Evolutionary conservation across 257 asterid genomes (phyloP).

Genomic region (Solanum lycopersicoides): DNA sequence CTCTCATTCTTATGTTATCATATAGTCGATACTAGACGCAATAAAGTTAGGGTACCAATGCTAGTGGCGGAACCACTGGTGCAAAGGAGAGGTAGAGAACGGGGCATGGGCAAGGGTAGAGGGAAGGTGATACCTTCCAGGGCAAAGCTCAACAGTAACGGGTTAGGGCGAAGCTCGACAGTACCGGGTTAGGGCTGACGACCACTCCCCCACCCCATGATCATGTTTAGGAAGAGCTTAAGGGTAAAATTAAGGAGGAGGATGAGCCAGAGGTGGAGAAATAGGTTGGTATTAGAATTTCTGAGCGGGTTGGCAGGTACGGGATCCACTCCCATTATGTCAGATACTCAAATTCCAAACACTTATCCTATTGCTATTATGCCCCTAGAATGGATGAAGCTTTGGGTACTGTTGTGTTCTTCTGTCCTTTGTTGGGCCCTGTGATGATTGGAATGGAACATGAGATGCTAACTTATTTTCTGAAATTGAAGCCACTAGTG

Average conservation of each 20-base stretch:
- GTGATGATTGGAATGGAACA: background rate
- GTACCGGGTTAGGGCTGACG: background rate
- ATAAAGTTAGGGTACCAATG: background rate
- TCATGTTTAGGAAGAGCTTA: background rate
- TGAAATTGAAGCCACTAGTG: background rate
- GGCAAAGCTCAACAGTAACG: background rate
- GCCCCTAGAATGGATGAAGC: background rate
- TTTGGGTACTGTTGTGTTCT: no score
- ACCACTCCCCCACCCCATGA: background rate
- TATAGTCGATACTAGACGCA: background rate
- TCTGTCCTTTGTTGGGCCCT: background rate
- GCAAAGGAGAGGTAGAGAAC: background rate
- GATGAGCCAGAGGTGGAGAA: background rate
- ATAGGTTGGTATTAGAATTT: no score
- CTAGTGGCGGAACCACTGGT: no score
- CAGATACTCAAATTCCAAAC: background rate
- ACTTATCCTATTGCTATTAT: no score
- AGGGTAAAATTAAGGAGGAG: background rate
- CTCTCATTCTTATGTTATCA: background rate
- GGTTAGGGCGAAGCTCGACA: background rate
- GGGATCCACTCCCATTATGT: background rate
- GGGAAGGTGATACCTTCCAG: background rate
- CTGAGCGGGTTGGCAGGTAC: background rate
- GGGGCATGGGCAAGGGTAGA: background rate
- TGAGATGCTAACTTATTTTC: background rate